Base-by-base conservation (phyloP, 495 filamentous ascomycete genomes). In the Aspergillus bertholletiae region DNA sequence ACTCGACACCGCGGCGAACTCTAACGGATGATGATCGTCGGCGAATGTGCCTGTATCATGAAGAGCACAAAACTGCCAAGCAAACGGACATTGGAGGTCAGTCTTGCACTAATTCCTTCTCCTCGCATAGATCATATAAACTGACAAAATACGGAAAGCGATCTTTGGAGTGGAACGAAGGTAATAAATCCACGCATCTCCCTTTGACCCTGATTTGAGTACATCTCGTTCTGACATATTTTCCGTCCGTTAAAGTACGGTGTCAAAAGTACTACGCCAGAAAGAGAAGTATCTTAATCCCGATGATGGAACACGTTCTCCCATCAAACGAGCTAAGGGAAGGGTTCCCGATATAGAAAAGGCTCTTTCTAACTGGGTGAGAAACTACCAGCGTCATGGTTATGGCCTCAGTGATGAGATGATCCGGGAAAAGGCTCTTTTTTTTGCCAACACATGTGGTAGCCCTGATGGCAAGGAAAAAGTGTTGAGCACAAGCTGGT, bases 161-260 rank as follows among this genome's bases (percentile, higher is more conserved):
- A 82, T 93, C 68, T 99, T 99, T 76, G 93, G 94, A 21, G 94
- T 99, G 51, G 94, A 99, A 76, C 80, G 94, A 87, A 98, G 94
- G 94, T 98, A 88, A 47, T 37, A n/a, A n/a, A n/a, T 24, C 20
- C 35, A 17, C 22, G n/a, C 18, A 40, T n/a, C 17, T 27, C 8
- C 17, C n/a, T 24, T 2, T 43, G 15, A 18, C 35, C 20, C 5
- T 51, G 3, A n/a, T 11, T 24, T 9, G 26, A 27, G 15, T 26
- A 32, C 15, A 15, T 15, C 61, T 58, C 30, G 58, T 57, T 62
- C 68, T 68, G 61, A 70, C 59, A 40, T 62, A 23, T 18, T 2
- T 22, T 3, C 30, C 50, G 20, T 27, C 53, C n/a, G 46, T 51
- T 59, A 41, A 66, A 98, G 94, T 72, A 99, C 94, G 32, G 94